Evolutionary conservation across 2,329 filamentous ascomycete species (phyloP).

Genomic region (Arthrobotrys iridis): DNA sequence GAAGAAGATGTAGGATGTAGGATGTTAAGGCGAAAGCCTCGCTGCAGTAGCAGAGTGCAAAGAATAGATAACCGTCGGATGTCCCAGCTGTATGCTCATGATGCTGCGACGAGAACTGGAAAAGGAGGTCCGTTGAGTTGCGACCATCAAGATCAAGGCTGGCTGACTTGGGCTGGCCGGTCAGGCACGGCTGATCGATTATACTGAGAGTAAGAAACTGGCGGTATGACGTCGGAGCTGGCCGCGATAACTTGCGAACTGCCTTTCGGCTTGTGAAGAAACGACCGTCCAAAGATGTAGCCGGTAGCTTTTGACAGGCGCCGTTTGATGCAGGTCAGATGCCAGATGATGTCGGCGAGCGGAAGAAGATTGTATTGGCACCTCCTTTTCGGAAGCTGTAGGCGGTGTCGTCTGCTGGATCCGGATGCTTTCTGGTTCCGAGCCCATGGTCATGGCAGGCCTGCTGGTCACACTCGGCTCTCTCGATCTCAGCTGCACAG

Average conservation of each 20-base stretch:
- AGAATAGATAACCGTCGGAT: conserved; percentile 3
- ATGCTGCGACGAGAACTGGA: conserved; percentile 10
- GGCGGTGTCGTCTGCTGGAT: conserved; percentile 4
- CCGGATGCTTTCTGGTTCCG: conserved; percentile 21
- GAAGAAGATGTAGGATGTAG: not conserved
- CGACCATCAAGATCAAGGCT: conserved; percentile 30
- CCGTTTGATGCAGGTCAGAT: conserved; percentile 33
- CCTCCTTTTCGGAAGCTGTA: conserved; percentile 29
- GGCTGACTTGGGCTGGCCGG: not conserved
- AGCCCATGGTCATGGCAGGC: not conserved
- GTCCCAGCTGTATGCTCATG: conserved; percentile 31
- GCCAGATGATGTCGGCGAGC: conserved; percentile 19
- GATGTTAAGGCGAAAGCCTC: conserved; percentile 25
- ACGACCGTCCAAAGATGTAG: not conserved
- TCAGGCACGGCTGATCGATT: conserved; percentile 20
- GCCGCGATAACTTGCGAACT: not conserved
- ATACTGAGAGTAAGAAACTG: not conserved
- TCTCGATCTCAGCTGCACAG: conserved; percentile 23
- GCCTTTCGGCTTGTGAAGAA: conserved; percentile 30
- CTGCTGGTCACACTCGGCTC: not conserved
- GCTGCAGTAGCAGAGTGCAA: conserved; percentile 12
- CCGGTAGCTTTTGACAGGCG: conserved; percentile 8
- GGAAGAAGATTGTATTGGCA: conserved; percentile 15
- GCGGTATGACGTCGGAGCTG: conserved; percentile 44
- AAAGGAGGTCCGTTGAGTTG: conserved; percentile 7